Evolutionary conservation across 2,329 filamentous ascomycete species (phyloP).

Genomic region (Atkinsonella texensis): DNA sequence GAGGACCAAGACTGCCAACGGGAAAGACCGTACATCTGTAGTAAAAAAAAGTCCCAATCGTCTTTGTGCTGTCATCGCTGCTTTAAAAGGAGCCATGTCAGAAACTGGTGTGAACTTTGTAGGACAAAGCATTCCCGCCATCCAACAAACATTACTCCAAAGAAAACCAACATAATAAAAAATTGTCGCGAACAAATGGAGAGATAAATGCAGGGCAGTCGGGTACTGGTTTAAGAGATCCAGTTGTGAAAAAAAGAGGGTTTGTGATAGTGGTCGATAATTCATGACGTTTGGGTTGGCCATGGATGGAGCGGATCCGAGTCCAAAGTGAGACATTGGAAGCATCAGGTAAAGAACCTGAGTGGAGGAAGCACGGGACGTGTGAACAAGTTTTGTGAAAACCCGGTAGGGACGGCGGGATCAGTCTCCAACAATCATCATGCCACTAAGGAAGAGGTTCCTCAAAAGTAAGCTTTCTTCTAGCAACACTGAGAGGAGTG

Average conservation of each 20-base stretch:
- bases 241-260: not conserved
- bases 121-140: not conserved
- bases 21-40: not conserved
- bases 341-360: not conserved
- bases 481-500: slow-evolving; percentile 54
- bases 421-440: slow-evolving; percentile 2
- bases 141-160: not conserved
- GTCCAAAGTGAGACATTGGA: not conserved
- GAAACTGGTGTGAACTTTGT: not conserved
- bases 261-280: not conserved
- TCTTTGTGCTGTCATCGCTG: not conserved
- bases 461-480: slow-evolving; percentile 74
- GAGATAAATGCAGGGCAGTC: not conserved
- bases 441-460: slow-evolving; percentile 30
- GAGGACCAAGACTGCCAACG: not conserved
- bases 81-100: not conserved
- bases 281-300: not conserved
- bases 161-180: not conserved
- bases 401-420: not conserved
- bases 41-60: not conserved
- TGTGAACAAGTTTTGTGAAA: not conserved
- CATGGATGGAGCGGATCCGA: not conserved
- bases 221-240: not conserved
- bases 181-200: not conserved
- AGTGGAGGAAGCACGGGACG: not conserved